phyloP scores from a whole-genome alignment of 2,329 filamentous ascomycete genomes.

The Curvularia spicifera region DNA sequence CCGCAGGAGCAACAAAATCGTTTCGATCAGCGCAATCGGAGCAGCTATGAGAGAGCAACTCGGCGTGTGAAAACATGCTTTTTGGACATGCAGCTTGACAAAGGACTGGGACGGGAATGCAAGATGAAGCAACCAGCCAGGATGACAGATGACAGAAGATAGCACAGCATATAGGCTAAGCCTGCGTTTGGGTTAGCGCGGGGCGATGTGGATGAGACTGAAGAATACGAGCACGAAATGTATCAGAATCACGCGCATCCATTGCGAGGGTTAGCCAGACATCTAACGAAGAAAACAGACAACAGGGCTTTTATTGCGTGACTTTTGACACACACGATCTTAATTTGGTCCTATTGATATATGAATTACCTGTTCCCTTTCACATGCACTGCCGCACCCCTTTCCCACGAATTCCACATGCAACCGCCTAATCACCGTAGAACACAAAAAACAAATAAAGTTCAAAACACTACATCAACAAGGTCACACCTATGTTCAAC shows the following conservation, averaged over 20 bases:
- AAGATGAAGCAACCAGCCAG: background rate
- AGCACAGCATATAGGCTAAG: background rate
- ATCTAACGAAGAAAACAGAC: background rate
- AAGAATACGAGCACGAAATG: background rate
- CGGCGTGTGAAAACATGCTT: background rate
- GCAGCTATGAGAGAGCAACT: background rate
- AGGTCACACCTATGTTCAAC: background rate
- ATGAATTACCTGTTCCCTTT: background rate
- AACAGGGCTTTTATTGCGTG: background rate
- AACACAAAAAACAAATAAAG: background rate
- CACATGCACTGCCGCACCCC: background rate
- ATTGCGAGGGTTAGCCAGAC: background rate
- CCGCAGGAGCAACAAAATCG: background rate
- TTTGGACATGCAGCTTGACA: background rate
- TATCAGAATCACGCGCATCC: background rate
- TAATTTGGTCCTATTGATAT: background rate
- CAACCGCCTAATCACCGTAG: background rate
- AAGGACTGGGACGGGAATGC: background rate
- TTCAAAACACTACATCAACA: background rate
- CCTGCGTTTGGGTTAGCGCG: background rate
- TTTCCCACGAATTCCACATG: background rate
- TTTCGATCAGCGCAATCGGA: background rate
- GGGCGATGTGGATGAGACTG: background rate
- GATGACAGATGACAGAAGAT: background rate
- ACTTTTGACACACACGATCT: background rate